A percentile compares a stretch with the other conserved stretches of the same genome.
phyloP scores from a whole-genome alignment of 1,284 basidiomycete genomes.

The Ceratobasidium sp. region DNA sequence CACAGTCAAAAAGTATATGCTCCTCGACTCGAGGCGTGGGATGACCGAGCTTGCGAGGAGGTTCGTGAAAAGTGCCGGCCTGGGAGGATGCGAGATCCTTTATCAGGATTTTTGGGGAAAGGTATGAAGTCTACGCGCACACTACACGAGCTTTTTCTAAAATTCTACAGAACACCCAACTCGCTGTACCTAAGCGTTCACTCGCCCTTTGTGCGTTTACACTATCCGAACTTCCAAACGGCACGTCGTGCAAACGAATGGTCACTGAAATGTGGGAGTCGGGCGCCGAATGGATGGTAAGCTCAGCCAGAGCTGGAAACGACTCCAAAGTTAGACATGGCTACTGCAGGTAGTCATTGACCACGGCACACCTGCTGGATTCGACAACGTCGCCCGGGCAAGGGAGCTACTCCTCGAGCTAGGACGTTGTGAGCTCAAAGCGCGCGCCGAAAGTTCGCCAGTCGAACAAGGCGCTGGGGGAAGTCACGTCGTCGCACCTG shows the following conservation, averaged over 20 bases:
- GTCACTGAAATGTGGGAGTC: constrained; percentile 91
- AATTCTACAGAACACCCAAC: constrained; percentile 22
- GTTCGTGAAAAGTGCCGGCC: constrained; percentile 23
- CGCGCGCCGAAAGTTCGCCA: constrained; percentile 50
- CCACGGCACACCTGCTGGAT: constrained; percentile 80
- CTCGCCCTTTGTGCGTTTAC: constrained; percentile 89
- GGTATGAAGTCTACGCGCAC: constrained; percentile 4
- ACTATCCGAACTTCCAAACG: constrained; percentile 75
- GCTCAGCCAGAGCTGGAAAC: constrained; percentile 50
- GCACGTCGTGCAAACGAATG: constrained; percentile 70
- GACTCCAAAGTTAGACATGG: constrained; percentile 24
- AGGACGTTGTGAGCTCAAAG: constrained; percentile 68
- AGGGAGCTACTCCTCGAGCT: constrained; percentile 79
- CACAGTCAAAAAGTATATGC: constrained; percentile 34
- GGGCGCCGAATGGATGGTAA: constrained; percentile 81
- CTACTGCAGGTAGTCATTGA: constrained; percentile 81
- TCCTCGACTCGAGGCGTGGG: constrained; percentile 36
- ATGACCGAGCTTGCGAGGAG: constrained; percentile 35
- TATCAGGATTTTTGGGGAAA: constrained; percentile 40
- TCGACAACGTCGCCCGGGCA: constrained; percentile 84
- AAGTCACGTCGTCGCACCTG: constrained; percentile 85
- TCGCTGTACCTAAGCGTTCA: constrained; percentile 58
- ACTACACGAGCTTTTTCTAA: background rate
- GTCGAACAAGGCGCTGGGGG: constrained; percentile 58
- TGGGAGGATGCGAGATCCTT: constrained; percentile 32